Evolutionary conservation across 1,284 basidiomycete genomes (phyloP), one percentile per base, ranked within the genome.

Genomic region (Ceratobasidium sp.): DNA sequence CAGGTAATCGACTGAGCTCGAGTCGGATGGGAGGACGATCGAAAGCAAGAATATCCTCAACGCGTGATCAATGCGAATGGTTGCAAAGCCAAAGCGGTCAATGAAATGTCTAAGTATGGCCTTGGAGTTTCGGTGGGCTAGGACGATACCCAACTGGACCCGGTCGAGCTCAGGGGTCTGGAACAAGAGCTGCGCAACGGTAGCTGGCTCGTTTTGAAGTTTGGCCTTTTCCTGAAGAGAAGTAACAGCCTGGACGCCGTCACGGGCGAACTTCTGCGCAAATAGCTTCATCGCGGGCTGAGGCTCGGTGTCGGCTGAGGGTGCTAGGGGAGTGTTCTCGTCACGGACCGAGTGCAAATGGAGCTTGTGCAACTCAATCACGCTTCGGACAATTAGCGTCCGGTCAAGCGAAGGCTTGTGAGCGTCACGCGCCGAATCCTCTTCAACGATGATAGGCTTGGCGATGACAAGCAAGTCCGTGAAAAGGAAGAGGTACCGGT

Each of bases 401-500:
- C 89, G 85, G 74, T 96, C 93, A 56, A 91, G 84, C 1, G 88
- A 88, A 8, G 88, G 86, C 72, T 86, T 87, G 70, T 84, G 81
- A 47, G 81, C 78, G 70, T 89, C 86, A 54, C 85, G 78, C 42
- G 87, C 80, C 38, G 81, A 80, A 73, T 89, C 88, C 73, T 86
- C 82, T 72, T 89, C 87, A 60, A 85, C 82, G 67, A 84, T 77
- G 72, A 90, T 81, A 13, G 90, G 87, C 76, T 93, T 90, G 52
- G 90, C 86, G 71, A 99, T 88, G 76, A 99, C 86, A 50, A 99
- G 84, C 54, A 98, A 85, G 77, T 99, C 97, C 76, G 84, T 93
- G 84, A 99, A 99, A 25, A 99, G 83, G 80, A 98, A 96, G 13
- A 99, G 84, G 81, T 94, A 96, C 8, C 96, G 89, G 76, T 98